Conservation (phyloP, 495 filamentous ascomycete genomes). For the Hypoxylon lienhwacheense region DNA sequence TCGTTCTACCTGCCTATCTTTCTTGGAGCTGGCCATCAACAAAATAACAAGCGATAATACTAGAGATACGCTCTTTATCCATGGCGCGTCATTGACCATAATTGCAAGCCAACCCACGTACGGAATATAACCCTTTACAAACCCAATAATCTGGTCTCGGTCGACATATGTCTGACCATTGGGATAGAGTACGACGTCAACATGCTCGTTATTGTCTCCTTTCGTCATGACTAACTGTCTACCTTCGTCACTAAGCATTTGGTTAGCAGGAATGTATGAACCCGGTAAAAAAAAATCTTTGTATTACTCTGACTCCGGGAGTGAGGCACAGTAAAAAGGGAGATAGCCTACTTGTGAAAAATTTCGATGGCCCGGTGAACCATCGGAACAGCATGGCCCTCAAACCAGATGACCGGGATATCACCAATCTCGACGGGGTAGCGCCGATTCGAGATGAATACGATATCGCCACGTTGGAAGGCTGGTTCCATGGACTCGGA, state of each 20-base stretch:
- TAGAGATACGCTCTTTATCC: neutral
- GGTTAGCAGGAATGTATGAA: neutral
- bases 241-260: neutral
- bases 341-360: neutral
- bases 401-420: neutral
- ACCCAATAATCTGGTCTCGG: neutral
- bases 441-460: neutral
- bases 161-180: neutral
- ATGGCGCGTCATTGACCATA: neutral
- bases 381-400: neutral
- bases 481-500: neutral
- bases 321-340: neutral
- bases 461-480: neutral
- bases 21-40: neutral
- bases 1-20: neutral
- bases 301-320: neutral
- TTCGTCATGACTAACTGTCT: neutral
- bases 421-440: neutral
- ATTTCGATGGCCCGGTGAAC: neutral
- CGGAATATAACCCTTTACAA: neutral
- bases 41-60: neutral
- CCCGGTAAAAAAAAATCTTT: neutral
- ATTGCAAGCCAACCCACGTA: neutral
- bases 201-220: neutral
- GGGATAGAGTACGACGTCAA: neutral